These are phyloP conservation scores for Rhynchospora tenuis DNA, from an alignment of 176 grass and related monocot genomes.

Conservation along the genomic window DNA sequence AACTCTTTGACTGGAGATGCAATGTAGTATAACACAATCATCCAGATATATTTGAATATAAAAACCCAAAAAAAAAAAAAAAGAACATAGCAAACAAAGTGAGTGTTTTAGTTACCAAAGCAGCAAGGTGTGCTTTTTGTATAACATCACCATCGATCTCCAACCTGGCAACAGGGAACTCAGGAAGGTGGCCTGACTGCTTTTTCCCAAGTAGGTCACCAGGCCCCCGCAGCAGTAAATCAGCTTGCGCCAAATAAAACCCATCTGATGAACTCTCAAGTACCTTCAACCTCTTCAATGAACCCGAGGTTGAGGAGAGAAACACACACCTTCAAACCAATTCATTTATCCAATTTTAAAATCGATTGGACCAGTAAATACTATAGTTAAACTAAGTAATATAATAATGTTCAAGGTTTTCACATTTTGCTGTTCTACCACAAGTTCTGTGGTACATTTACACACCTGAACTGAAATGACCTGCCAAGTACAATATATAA, in stretches of 20 bases:
- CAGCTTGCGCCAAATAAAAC: slow-evolving; percentile 80
- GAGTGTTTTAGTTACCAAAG: slow-evolving; percentile 44
- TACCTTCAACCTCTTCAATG: slow-evolving; percentile 59
- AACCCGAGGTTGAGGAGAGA: slow-evolving; percentile 51
- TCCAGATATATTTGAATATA: neutral
- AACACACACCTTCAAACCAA: slow-evolving; percentile 42
- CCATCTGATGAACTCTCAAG: slow-evolving; percentile 72
- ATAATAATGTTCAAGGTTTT: neutral
- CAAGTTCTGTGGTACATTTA: neutral
- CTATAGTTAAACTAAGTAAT: neutral
- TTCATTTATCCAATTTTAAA: neutral
- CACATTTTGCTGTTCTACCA: neutral
- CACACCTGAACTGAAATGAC: neutral
- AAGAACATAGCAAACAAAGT: neutral
- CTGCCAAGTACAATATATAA: neutral
- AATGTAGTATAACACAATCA: neutral
- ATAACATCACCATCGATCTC: slow-evolving; percentile 87
- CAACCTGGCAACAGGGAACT: slow-evolving; percentile 91
- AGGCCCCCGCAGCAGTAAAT: slow-evolving; percentile 76
- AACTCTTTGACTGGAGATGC: neutral
- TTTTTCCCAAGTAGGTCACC: slow-evolving; percentile 86
- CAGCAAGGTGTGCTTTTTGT: slow-evolving; percentile 74
- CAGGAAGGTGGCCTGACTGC: slow-evolving; percentile 91
- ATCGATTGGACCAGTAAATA: neutral
- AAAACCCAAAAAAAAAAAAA: neutral